Evolutionary conservation across 805 yeast genomes (phyloP), one percentile per base, ranked within the genome.

Genomic region (Zygosaccharomyces lentus): DNA sequence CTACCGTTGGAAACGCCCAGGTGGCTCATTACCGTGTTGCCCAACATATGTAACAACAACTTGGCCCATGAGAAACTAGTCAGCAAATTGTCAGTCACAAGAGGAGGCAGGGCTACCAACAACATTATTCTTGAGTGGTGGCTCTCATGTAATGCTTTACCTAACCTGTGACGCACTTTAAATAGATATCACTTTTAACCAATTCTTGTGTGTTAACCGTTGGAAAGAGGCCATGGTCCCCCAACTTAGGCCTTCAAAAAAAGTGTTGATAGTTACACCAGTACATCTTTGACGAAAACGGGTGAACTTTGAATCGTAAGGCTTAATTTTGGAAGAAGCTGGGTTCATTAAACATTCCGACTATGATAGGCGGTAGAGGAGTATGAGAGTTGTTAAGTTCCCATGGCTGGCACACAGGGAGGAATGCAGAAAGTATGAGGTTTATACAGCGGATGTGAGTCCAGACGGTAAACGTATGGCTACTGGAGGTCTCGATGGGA

Each of bases 401-500:
- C 82, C 87, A 26, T 84, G 91, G 91, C 74, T 84, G 48, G 72
- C 71, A 36, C 90, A 82, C 54, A 67, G 63, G 72, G 97, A 88
- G 62, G 96, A 88, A 58, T 80, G 80, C 55, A 76, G 87, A 49
- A 79, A 78, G 54, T 81, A 82, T 57, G 98, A 91, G 60, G 84
- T 95, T 12, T 93, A 89, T 61, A 81, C 97, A 1, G 77, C 90
- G 4, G 80, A 81, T 45, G 82, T 87, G 3, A 83, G 87, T 51
- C 79, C 87, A 0, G 95, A 88, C 67, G 96, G 96, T 1, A 65
- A 80, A 38, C 70, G 96, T 46, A 64, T 91, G 21, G 99, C 97
- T 1, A 83, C 97, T 1, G 99, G 98, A 13, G 99, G 98, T 1
- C 67, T 85, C 32, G 91, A 91, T 67, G 96, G 98, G 0, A 88